Evolutionary conservation across 106 monocot genomes (phyloP).

Genomic region (Hemerocallis citrina): DNA sequence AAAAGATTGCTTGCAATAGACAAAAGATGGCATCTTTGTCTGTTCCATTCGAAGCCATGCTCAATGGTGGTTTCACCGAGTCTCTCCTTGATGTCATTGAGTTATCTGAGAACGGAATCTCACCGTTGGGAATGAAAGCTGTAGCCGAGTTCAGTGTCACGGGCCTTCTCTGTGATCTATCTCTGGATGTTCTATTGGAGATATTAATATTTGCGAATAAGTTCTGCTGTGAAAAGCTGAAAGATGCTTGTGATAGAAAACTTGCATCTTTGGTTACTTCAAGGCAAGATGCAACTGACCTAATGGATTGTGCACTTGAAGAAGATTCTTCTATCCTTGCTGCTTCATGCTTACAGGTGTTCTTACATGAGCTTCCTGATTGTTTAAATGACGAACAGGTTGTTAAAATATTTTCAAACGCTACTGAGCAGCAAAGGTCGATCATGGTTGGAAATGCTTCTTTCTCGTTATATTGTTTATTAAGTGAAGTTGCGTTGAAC

Average conservation of each 20-base stretch:
- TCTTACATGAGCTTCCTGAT: slow-evolving; percentile 61
- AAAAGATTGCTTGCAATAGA: slow-evolving; percentile 59
- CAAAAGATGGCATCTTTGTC: slow-evolving; percentile 76
- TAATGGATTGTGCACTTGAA: slow-evolving; percentile 85
- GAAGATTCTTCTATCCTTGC: slow-evolving; percentile 66
- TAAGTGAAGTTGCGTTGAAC: slow-evolving; percentile 77
- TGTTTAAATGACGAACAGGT: slow-evolving; percentile 70
- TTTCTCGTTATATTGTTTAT: slow-evolving; percentile 80
- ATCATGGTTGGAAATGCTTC: slow-evolving; percentile 63
- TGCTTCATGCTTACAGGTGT: slow-evolving; percentile 71
- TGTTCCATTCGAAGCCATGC: slow-evolving; percentile 80
- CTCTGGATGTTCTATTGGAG: slow-evolving; percentile 55
- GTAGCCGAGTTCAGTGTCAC: slow-evolving; percentile 46
- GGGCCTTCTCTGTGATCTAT: slow-evolving; percentile 38
- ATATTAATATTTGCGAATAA: slow-evolving; percentile 87
- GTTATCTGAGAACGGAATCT: slow-evolving; percentile 86
- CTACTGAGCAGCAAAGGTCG: slow-evolving; percentile 31
- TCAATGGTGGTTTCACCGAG: slow-evolving; percentile 88
- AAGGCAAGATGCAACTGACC: slow-evolving; percentile 75
- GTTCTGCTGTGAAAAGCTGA: slow-evolving; percentile 90
- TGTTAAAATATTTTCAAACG: slow-evolving; percentile 54
- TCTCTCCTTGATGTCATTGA: slow-evolving; percentile 73
- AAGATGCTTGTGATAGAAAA: slow-evolving; percentile 84
- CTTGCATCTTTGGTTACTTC: slow-evolving; percentile 68
- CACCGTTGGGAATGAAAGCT: slow-evolving; percentile 61